Conservation (phyloP, 129 eudicot species). For the Helichrysum umbraculigerum region DNA sequence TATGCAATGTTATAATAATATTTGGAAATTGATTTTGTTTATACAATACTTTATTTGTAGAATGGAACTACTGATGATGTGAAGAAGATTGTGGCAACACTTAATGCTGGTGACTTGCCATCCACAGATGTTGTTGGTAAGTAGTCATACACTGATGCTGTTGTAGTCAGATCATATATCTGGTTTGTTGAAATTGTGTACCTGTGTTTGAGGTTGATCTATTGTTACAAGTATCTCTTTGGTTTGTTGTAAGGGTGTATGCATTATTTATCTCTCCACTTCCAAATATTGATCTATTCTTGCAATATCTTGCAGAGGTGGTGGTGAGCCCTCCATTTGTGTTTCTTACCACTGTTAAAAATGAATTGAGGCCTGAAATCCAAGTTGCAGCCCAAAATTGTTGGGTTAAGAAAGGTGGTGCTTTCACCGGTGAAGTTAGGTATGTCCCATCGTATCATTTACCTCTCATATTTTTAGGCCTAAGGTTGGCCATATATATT, state of each 20-base stretch:
- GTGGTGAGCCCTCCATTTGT: conserved; percentile 96
- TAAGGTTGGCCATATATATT: not conserved
- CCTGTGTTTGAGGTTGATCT: not conserved
- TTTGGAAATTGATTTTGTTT: conserved; percentile 23
- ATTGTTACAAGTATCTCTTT: not conserved
- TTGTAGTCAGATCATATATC: not conserved
- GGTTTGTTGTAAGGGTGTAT: not conserved
- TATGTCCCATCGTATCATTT: conserved; percentile 33
- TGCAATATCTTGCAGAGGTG: conserved; percentile 86
- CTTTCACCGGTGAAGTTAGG: conserved; percentile 97
- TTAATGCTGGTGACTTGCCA: conserved; percentile 75
- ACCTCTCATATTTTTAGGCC: not conserved
- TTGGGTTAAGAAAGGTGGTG: conserved; percentile 99
- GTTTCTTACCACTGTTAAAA: conserved; percentile 70
- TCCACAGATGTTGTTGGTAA: conserved; percentile 85
- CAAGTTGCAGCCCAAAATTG: conserved; percentile 98
- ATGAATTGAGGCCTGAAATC: conserved; percentile 69
- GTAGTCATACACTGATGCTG: conserved; percentile 28
- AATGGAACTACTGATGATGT: conserved; percentile 88
- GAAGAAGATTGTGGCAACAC: conserved; percentile 77
- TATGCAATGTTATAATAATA: conserved; percentile 9
- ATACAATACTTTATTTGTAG: conserved; percentile 37
- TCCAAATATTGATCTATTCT: conserved; percentile 7
- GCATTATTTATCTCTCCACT: not conserved
- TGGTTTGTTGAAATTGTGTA: not conserved